A percentile compares a stretch with the other conserved stretches of the same genome.
phyloP scores from a whole-genome alignment of 179 eudicot genomes.

The Silene coronaria region DNA sequence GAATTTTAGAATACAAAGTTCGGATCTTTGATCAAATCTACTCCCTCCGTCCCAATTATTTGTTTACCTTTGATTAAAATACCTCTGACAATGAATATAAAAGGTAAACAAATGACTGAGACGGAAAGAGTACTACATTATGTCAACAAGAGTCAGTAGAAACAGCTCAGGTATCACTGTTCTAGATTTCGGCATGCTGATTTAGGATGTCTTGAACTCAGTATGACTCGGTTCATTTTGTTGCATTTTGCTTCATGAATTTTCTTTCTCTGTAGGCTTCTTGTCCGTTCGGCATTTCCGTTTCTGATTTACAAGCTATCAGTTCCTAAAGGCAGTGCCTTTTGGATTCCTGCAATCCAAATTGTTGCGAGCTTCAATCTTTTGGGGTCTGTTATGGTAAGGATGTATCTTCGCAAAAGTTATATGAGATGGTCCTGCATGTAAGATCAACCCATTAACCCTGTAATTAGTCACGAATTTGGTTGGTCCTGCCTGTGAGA shows the following conservation, averaged over 20 bases:
- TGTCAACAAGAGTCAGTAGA: background rate
- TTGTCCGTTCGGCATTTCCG: slow-evolving; percentile 50
- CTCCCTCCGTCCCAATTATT: no score
- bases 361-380: slow-evolving; percentile 71
- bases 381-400: slow-evolving; percentile 63
- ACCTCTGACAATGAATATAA: no score
- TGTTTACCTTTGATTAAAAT: no score
- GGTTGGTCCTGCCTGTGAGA: no score
- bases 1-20: no score
- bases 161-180: background rate
- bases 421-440: no score
- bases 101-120: background rate
- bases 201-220: no score
- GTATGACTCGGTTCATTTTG: background rate
- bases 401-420: background rate
- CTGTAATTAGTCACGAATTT: no score
- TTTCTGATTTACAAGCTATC: slow-evolving; percentile 57
- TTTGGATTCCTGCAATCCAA: slow-evolving; percentile 75
- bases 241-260: background rate
- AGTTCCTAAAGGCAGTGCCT: slow-evolving; percentile 72
- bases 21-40: background rate
- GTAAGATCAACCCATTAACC: no score
- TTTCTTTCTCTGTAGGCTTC: slow-evolving; percentile 37
- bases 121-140: background rate
- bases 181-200: background rate